These are phyloP conservation scores for Neoboletus brunneissimus DNA, from an alignment of 768 basidiomycete species.

Conservation along the genomic window DNA sequence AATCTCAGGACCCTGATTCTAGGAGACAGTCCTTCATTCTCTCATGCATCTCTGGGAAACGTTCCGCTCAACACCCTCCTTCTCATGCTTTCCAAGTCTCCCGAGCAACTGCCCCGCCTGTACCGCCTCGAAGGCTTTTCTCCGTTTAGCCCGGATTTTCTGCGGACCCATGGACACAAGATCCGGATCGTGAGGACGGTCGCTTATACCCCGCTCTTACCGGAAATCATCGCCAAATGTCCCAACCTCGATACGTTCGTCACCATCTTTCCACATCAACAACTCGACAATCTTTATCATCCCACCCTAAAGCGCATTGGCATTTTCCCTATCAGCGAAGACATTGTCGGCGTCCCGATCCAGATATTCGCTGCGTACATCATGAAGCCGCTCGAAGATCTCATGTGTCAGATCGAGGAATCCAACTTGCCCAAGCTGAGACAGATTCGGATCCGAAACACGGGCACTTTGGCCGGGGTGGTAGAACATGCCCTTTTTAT, in stretches of 20 bases:
- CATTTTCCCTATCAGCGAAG: slow-evolving; percentile 41
- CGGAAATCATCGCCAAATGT: slow-evolving; percentile 37
- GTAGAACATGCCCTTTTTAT: slow-evolving; percentile 27
- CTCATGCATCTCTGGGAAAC: slow-evolving; percentile 33
- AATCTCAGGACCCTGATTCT: slow-evolving; percentile 42
- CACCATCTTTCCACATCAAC: slow-evolving; percentile 36
- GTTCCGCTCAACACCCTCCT: slow-evolving; percentile 42
- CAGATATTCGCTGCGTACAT: slow-evolving; percentile 40
- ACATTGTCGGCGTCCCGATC: slow-evolving; percentile 35
- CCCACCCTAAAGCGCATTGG: slow-evolving; percentile 42
- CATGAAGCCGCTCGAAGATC: slow-evolving; percentile 39
- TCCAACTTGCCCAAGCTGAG: slow-evolving; percentile 34
- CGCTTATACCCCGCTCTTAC: slow-evolving; percentile 33
- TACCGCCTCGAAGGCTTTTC: slow-evolving; percentile 44
- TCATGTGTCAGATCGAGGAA: slow-evolving; percentile 38
- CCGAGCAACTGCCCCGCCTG: slow-evolving; percentile 38
- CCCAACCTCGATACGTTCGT: slow-evolving; percentile 43
- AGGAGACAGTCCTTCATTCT: slow-evolving; percentile 34
- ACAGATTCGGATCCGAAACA: slow-evolving; percentile 41
- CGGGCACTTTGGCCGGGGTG: slow-evolving; percentile 37
- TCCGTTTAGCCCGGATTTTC: slow-evolving; percentile 40
- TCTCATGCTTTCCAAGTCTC: slow-evolving; percentile 32
- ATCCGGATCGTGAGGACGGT: slow-evolving; percentile 40
- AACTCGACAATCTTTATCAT: slow-evolving; percentile 37
- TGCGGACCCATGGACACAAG: slow-evolving; percentile 42